Conservation (phyloP, 352 stramenopile species). For the Hyaloperonospora arabidopsidis region DNA sequence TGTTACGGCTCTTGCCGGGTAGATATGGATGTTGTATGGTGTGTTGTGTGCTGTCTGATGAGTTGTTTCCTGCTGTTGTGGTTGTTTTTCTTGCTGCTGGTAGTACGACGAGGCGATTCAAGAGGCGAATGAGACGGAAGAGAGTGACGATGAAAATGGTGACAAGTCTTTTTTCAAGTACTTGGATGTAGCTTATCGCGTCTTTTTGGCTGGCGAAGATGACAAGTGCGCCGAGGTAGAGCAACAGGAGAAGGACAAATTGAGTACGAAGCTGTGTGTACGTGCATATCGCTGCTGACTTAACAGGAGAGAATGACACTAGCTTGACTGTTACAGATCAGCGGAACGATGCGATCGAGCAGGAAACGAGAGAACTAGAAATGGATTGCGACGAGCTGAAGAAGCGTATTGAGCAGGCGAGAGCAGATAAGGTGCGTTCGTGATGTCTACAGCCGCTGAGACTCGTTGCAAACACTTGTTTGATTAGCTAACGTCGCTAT, state of each 20-base stretch:
- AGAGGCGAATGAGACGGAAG: slow-evolving; percentile 37
- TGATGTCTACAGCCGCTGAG: slow-evolving; percentile 1
- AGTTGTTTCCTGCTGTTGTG: too few relatives aligned
- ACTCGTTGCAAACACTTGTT: neutral
- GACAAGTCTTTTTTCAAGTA: slow-evolving; percentile 94
- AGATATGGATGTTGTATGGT: too few relatives aligned
- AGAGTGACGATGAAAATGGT: slow-evolving; percentile 52
- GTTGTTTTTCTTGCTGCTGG: neutral
- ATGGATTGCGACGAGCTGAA: slow-evolving; percentile 50
- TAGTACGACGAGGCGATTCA: slow-evolving; percentile 84
- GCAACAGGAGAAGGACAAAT: slow-evolving; percentile 51
- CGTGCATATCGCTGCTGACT: neutral
- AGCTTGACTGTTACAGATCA: slow-evolving; percentile 26
- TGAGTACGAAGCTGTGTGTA: slow-evolving; percentile 22
- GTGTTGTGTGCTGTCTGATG: too few relatives aligned
- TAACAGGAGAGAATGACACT: slow-evolving; percentile 3
- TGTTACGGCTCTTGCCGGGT: neutral
- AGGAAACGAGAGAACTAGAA: slow-evolving; percentile 48
- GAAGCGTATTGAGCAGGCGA: slow-evolving; percentile 57
- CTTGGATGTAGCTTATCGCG: slow-evolving; percentile 85
- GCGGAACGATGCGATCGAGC: slow-evolving; percentile 43
- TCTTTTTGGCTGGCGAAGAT: slow-evolving; percentile 92
- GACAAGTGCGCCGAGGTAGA: slow-evolving; percentile 85
- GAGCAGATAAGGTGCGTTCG: slow-evolving; percentile 48
- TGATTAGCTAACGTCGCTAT: slow-evolving; percentile 1